A percentile compares a stretch with the other conserved stretches of the same genome.
Evolutionary conservation across 768 basidiomycete species (phyloP).

Genomic region (Suillus ampliporus): DNA sequence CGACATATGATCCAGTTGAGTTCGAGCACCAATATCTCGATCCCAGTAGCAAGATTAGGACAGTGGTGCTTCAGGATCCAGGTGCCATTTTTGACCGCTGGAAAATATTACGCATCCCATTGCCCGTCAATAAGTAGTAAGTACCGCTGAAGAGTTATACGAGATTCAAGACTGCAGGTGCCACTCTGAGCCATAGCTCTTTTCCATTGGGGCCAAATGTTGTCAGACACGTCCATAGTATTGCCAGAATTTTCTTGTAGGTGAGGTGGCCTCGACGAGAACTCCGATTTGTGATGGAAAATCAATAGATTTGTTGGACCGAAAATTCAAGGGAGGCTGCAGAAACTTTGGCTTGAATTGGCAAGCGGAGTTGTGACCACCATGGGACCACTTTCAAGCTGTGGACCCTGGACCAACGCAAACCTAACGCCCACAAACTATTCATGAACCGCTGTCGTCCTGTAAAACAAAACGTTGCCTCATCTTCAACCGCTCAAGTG

Average conservation of each 20-base stretch:
- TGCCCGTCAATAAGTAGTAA: not conserved
- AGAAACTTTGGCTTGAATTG: conserved; percentile 3
- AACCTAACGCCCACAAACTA: not conserved
- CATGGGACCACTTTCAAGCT: not conserved
- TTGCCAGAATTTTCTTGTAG: not conserved
- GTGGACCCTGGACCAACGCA: conserved; percentile 3
- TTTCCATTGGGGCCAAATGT: not conserved
- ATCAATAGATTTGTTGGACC: not conserved
- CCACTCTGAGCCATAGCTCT: not conserved
- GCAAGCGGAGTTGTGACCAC: conserved; percentile 6
- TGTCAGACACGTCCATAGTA: not conserved
- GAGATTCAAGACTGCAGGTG: not conserved
- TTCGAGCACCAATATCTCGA: not conserved
- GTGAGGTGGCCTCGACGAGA: not conserved
- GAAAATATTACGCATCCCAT: not conserved
- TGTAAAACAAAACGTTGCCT: not conserved
- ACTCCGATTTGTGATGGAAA: not conserved
- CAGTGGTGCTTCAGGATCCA: not conserved
- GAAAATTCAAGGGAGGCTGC: not conserved
- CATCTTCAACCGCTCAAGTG: conserved; percentile 1
- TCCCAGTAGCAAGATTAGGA: not conserved
- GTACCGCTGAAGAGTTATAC: not conserved
- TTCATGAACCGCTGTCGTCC: not conserved
- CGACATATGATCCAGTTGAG: not conserved
- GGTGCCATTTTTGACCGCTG: not conserved